These are phyloP conservation scores for Clonostachys sp. DNA, from an alignment of 2,329 filamentous ascomycete species.

Conservation along the genomic window DNA sequence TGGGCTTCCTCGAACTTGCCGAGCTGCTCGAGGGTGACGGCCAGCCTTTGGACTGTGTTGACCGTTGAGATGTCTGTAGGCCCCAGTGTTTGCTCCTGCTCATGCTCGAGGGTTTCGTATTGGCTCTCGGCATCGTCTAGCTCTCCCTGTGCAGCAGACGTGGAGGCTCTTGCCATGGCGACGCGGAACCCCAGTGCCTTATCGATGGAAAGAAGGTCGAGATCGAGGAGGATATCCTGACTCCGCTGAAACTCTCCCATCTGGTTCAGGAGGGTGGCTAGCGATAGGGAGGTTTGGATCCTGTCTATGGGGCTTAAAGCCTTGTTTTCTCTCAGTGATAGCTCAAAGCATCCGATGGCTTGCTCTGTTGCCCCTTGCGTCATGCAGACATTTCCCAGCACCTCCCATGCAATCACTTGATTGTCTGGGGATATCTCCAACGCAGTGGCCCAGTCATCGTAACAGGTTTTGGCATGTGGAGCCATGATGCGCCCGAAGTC, in stretches of 20 bases:
- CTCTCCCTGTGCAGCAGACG: slow-evolving; percentile 11
- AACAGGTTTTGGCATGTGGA: slow-evolving; percentile 17
- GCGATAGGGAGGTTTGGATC: slow-evolving; percentile 12
- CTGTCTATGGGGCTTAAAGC: slow-evolving; percentile 8
- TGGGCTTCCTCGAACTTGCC: slow-evolving; percentile 15
- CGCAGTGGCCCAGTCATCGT: slow-evolving; percentile 13
- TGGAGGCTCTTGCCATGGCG: slow-evolving; percentile 13
- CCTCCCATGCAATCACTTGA: slow-evolving; percentile 29
- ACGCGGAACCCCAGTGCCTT: slow-evolving; percentile 12
- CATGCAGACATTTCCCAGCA: slow-evolving; percentile 22
- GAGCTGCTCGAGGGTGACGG: slow-evolving; percentile 11
- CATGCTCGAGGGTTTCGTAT: slow-evolving; percentile 11
- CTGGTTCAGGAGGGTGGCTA: slow-evolving; percentile 12
- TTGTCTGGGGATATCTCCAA: slow-evolving; percentile 10
- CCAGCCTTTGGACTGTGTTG: slow-evolving; percentile 15
- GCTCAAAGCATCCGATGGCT: slow-evolving; percentile 11
- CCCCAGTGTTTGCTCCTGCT: slow-evolving; percentile 14
- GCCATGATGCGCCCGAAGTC: slow-evolving; percentile 15
- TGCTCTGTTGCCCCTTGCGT: slow-evolving; percentile 9
- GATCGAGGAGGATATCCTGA: slow-evolving; percentile 9
- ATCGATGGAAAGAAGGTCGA: slow-evolving; percentile 13
- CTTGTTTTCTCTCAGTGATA: slow-evolving; percentile 8
- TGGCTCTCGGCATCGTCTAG: slow-evolving; percentile 9
- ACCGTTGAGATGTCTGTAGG: slow-evolving; percentile 13
- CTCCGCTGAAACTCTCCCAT: slow-evolving; percentile 8